Conservation (phyloP, 2,329 filamentous ascomycete species). For the Juglanconis juglandina region DNA sequence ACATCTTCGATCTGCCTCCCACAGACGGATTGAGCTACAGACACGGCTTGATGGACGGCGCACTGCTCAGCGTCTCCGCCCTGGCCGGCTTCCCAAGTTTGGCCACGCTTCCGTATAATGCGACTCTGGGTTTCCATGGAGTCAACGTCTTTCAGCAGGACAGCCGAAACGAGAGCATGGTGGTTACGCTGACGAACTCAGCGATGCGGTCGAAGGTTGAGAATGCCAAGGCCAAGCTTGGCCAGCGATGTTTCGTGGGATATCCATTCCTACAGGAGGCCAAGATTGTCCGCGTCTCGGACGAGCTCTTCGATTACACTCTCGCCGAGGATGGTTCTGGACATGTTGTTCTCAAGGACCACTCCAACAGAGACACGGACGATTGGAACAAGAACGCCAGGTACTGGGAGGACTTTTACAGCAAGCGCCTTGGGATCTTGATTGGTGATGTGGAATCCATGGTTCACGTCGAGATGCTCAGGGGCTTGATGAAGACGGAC, state of each 20-base stretch:
- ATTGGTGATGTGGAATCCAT: slow-evolving; percentile 85
- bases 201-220: slow-evolving; percentile 68
- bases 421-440: slow-evolving; percentile 83
- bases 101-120: slow-evolving; percentile 79
- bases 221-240: slow-evolving; percentile 73
- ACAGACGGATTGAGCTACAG: slow-evolving; percentile 86
- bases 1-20: slow-evolving; percentile 90
- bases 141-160: slow-evolving; percentile 95
- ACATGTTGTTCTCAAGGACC: slow-evolving; percentile 65
- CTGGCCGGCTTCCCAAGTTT: slow-evolving; percentile 91
- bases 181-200: slow-evolving; percentile 76
- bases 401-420: slow-evolving; percentile 81
- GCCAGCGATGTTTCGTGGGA: slow-evolving; percentile 82
- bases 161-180: slow-evolving; percentile 93
- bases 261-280: slow-evolving; percentile 96
- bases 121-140: slow-evolving; percentile 78
- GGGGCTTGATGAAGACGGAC: slow-evolving; percentile 84
- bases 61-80: slow-evolving; percentile 76
- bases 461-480: slow-evolving; percentile 90
- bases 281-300: slow-evolving; percentile 81
- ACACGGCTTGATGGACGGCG: slow-evolving; percentile 78
- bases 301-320: slow-evolving; percentile 88
- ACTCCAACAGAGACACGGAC: slow-evolving; percentile 71
- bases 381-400: slow-evolving; percentile 82
- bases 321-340: slow-evolving; percentile 60